Percentiles rank a stretch among this genome's conserved stretches.
phyloP scores from a whole-genome alignment of 225 moss, liverwort and hornwort species.

The Marchantia paleacea region DNA sequence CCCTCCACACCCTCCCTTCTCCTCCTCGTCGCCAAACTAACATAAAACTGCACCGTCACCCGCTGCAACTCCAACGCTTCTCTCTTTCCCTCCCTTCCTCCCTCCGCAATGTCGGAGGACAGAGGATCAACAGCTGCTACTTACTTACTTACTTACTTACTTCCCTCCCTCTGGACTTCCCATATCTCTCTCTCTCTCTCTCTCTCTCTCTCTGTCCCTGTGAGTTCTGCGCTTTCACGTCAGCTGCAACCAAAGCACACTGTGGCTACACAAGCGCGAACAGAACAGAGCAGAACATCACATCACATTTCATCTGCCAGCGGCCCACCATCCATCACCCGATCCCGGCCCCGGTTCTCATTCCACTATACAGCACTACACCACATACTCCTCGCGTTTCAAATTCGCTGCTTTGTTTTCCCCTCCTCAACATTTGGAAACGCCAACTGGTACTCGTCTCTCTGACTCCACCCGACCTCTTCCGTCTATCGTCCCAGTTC shows the following conservation, averaged over 20 bases:
- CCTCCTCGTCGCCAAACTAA: neutral
- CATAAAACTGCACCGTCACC: neutral
- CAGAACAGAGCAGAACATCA: neutral
- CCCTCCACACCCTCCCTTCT: neutral
- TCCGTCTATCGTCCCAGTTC: too few relatives aligned
- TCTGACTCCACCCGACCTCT: neutral
- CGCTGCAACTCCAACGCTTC: neutral
- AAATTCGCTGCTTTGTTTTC: neutral
- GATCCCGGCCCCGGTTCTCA: too few relatives aligned
- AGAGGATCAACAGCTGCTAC: neutral
- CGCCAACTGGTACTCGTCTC: too few relatives aligned
- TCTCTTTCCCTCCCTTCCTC: neutral
- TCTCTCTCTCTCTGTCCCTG: neutral
- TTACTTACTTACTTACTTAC: neutral
- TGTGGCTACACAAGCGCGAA: constrained; percentile 5
- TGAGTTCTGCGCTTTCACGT: neutral
- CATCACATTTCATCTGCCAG: neutral
- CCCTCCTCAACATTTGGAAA: neutral
- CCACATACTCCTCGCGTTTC: neutral
- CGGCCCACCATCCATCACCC: neutral
- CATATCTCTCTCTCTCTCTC: neutral
- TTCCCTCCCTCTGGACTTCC: too few relatives aligned
- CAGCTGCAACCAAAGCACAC: neutral
- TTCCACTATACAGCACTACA: too few relatives aligned
- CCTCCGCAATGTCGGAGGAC: neutral